Evolutionary conservation across 2,329 filamentous ascomycete genomes (phyloP).

Genomic region (Beauveria medogensis): DNA sequence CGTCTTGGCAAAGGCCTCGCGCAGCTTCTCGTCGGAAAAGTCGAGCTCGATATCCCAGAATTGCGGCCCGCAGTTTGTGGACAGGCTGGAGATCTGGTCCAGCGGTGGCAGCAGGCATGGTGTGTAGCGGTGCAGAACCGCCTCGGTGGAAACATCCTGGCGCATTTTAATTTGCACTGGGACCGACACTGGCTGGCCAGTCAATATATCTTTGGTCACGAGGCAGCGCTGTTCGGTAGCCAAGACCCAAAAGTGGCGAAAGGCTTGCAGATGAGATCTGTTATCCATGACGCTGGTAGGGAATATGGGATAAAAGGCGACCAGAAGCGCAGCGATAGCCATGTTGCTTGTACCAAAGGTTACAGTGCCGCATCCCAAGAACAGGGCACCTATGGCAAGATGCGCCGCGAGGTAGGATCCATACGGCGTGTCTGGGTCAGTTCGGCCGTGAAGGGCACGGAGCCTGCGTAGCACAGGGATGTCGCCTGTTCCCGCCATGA

Average conservation of each 20-base stretch:
- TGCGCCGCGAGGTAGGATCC: slow-evolving; percentile 91
- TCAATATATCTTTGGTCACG: slow-evolving; percentile 79
- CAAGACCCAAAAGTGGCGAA: slow-evolving; percentile 94
- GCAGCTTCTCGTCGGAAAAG: slow-evolving; percentile 57
- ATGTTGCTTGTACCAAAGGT: slow-evolving; percentile 86
- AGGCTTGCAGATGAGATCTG: slow-evolving; percentile 87
- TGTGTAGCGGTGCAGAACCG: slow-evolving; percentile 36
- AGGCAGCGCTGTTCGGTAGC: slow-evolving; percentile 86
- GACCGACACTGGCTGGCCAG: slow-evolving; percentile 67
- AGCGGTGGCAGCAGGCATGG: slow-evolving; percentile 59
- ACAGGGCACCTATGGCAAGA: slow-evolving; percentile 82
- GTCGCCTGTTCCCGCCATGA: slow-evolving; percentile 96
- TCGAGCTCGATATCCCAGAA: slow-evolving; percentile 81
- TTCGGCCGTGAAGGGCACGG: slow-evolving; percentile 77
- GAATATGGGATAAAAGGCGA: slow-evolving; percentile 91
- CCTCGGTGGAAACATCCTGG: slow-evolving; percentile 28
- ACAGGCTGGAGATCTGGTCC: slow-evolving; percentile 50
- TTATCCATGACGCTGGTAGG: slow-evolving; percentile 88
- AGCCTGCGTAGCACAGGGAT: slow-evolving; percentile 76
- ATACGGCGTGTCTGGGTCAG: slow-evolving; percentile 77
- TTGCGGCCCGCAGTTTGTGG: slow-evolving; percentile 51
- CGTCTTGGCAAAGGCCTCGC: slow-evolving; percentile 52
- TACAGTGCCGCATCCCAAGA: slow-evolving; percentile 84
- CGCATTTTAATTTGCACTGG: slow-evolving; percentile 59
- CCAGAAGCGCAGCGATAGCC: slow-evolving; percentile 76